These are phyloP conservation scores for Debaryomyces sp. DNA, from an alignment of 1,139 yeast species.

Conservation along the genomic window DNA sequence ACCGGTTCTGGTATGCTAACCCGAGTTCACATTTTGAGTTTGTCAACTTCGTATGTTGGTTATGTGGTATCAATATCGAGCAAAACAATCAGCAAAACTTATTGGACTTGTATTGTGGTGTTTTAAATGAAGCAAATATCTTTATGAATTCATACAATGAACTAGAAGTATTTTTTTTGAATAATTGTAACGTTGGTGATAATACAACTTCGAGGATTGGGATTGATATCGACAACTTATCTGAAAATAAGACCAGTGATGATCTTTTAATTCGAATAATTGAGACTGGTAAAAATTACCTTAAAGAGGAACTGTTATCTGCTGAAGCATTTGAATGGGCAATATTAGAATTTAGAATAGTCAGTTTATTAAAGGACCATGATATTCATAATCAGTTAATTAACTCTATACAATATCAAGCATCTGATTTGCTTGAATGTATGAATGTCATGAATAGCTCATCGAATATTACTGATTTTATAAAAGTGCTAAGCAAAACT, in stretches of 20 bases:
- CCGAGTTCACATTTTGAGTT: neutral
- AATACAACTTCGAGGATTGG: neutral
- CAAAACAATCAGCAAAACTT: neutral
- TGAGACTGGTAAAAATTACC: slow-evolving; percentile 1
- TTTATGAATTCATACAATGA: slow-evolving; percentile 9
- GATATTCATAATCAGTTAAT: slow-evolving; percentile 10
- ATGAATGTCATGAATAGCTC: slow-evolving; percentile 6
- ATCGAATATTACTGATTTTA: neutral
- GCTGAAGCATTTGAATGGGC: slow-evolving; percentile 15
- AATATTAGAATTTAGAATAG: slow-evolving; percentile 11
- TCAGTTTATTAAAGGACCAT: slow-evolving; percentile 6
- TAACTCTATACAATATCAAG: slow-evolving; percentile 15
- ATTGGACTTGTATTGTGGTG: slow-evolving; percentile 6
- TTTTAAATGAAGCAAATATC: slow-evolving; percentile 8
- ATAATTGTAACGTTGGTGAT: neutral
- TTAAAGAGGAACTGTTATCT: neutral
- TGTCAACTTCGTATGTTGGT: slow-evolving; percentile 42
- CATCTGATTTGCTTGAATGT: slow-evolving; percentile 9
- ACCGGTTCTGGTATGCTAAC: neutral
- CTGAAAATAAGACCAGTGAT: slow-evolving; percentile 6
- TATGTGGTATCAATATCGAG: slow-evolving; percentile 25
- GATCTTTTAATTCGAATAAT: slow-evolving; percentile 7
- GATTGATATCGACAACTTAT: slow-evolving; percentile 2
- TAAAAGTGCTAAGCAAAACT: neutral
- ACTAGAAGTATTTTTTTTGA: slow-evolving; percentile 5